These are phyloP conservation scores for Ceratobasidium sp. DNA, from an alignment of 1,284 basidiomycete species.

Conservation along the genomic window DNA sequence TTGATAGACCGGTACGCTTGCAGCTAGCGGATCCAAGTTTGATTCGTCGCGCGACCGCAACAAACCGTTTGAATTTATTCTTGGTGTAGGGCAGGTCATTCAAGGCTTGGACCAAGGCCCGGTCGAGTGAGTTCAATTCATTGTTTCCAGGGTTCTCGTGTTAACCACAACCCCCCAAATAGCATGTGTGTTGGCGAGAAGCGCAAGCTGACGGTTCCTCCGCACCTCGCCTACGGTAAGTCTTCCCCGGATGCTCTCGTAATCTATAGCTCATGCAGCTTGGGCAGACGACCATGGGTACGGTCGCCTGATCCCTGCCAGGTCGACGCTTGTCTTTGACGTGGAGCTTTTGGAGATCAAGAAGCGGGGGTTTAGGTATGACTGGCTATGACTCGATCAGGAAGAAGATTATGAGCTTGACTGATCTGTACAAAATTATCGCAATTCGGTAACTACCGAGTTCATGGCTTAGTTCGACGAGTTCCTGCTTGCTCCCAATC, in stretches of 20 bases:
- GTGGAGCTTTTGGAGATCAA: conserved; percentile 80
- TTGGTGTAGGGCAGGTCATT: conserved; percentile 85
- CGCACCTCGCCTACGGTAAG: conserved; percentile 84
- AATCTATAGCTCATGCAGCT: conserved; percentile 13
- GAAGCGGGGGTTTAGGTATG: conserved; percentile 52
- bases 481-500: neutral
- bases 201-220: conserved; percentile 89
- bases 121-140: conserved; percentile 56
- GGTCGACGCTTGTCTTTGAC: conserved; percentile 90
- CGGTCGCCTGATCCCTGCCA: conserved; percentile 82
- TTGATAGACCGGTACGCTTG: conserved; percentile 79
- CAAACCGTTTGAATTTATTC: conserved; percentile 74
- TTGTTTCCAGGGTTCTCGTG: neutral
- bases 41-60: conserved; percentile 86
- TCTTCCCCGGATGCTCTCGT: conserved; percentile 55
- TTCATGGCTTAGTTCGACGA: neutral
- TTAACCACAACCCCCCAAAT: neutral
- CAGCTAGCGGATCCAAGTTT: conserved; percentile 80
- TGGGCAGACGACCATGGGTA: conserved; percentile 78
- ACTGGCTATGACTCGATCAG: conserved; percentile 31
- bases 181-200: conserved; percentile 93
- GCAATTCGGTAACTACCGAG: neutral
- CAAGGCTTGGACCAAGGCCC: conserved; percentile 86
- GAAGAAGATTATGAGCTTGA: conserved; percentile 6
- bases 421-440: neutral